A percentile compares a stretch with the other conserved stretches of the same genome.
These are phyloP conservation scores for Remersonia thermophila DNA, from an alignment of 2,329 filamentous ascomycete species.

Conservation along the genomic window DNA sequence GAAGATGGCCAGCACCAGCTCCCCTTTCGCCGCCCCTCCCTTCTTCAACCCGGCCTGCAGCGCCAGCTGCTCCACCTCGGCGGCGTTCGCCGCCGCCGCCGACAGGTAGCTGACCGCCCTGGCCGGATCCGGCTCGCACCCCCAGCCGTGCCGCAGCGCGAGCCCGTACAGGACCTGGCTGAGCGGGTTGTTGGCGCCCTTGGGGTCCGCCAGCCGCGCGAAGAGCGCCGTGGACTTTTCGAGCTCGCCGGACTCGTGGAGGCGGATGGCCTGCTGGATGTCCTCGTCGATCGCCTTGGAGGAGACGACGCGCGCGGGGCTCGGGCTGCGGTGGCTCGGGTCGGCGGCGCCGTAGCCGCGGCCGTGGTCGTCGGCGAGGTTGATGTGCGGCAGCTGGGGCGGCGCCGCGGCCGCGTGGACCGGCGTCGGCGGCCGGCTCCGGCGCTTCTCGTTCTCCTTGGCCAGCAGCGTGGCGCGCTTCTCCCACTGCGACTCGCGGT, in stretches of 20 bases:
- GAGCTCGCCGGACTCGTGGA: slow-evolving; percentile 78
- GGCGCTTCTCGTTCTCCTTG: slow-evolving; percentile 41
- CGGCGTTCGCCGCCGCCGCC: slow-evolving; percentile 80
- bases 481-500: slow-evolving; percentile 69
- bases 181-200: slow-evolving; percentile 79
- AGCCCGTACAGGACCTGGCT: slow-evolving; percentile 94
- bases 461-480: slow-evolving; percentile 83
- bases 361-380: slow-evolving; percentile 15
- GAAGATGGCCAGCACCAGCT: slow-evolving; percentile 91
- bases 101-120: slow-evolving; percentile 88
- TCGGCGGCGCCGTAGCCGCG: no score
- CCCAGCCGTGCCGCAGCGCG: slow-evolving; percentile 79
- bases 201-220: slow-evolving; percentile 66
- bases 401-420: slow-evolving; percentile 19
- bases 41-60: slow-evolving; percentile 81
- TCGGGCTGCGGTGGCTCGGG: no score
- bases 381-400: slow-evolving; percentile 19
- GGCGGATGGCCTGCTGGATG: slow-evolving; percentile 88
- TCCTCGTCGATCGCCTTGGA: slow-evolving; percentile 48
- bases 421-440: slow-evolving; percentile 30
- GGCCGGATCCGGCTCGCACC: slow-evolving; percentile 58
- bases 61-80: slow-evolving; percentile 72
- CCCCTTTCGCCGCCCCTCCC: slow-evolving; percentile 88
- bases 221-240: slow-evolving; percentile 76
- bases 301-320: slow-evolving; percentile 26